Conservation (phyloP, 2,329 filamentous ascomycete genomes). For the Colletotrichum musicola region DNA sequence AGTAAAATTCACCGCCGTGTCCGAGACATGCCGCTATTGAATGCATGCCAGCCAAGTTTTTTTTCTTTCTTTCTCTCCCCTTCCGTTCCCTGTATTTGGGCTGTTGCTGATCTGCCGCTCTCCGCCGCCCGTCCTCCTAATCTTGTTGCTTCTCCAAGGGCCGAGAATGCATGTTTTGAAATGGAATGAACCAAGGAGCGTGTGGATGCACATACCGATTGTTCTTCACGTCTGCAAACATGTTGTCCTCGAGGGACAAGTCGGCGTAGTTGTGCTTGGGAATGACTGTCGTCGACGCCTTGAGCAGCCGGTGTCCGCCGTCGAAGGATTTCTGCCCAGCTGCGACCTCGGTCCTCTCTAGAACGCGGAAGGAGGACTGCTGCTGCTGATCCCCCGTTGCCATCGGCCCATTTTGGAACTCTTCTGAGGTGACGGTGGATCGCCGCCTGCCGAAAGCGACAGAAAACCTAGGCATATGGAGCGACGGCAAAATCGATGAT, state of each 20-base stretch:
- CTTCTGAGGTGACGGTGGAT: slow-evolving; percentile 67
- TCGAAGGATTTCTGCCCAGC: slow-evolving; percentile 62
- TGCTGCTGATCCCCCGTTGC: slow-evolving; percentile 51
- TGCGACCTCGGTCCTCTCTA: slow-evolving; percentile 64
- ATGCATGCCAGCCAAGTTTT: slow-evolving; percentile 30
- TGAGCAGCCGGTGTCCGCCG: slow-evolving; percentile 59
- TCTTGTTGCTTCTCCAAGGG: slow-evolving; percentile 17
- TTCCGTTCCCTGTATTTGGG: background rate
- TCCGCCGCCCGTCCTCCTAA: background rate
- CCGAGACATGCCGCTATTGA: slow-evolving; percentile 39
- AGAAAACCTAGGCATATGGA: slow-evolving; percentile 74
- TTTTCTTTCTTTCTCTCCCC: background rate
- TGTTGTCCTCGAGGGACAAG: slow-evolving; percentile 62
- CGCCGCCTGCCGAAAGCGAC: slow-evolving; percentile 71
- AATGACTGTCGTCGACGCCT: slow-evolving; percentile 49
- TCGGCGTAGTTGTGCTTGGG: slow-evolving; percentile 54
- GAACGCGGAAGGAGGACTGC: slow-evolving; percentile 67
- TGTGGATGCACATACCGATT: slow-evolving; percentile 62
- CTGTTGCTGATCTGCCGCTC: background rate
- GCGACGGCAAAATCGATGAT: slow-evolving; percentile 43
- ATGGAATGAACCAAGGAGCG: slow-evolving; percentile 33
- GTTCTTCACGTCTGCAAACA: slow-evolving; percentile 69
- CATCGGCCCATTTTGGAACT: slow-evolving; percentile 64
- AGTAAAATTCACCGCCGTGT: slow-evolving; percentile 29
- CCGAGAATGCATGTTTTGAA: slow-evolving; percentile 33